phyloP scores from a whole-genome alignment of 1,139 yeast species.

The Pichiaceae sp. region DNA sequence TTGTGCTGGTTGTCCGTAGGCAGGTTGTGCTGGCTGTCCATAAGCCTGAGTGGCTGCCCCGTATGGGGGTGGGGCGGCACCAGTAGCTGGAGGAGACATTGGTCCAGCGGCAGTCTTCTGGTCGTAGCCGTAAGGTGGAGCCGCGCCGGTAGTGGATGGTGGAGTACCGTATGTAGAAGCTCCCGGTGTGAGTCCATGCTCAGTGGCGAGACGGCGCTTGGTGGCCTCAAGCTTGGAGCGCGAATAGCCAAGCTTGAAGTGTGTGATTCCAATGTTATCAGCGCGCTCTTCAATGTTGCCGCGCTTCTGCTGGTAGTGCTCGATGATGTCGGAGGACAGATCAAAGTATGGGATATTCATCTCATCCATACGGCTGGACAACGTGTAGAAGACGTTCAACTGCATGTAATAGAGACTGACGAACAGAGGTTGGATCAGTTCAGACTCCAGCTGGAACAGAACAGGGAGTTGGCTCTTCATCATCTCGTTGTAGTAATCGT shows the following conservation, averaged over 20 bases:
- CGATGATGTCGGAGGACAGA: conserved; percentile 70
- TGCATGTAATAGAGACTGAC: conserved; percentile 96
- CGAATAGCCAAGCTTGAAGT: conserved; percentile 84
- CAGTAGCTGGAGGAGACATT: background rate
- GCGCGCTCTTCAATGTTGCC: conserved; percentile 87
- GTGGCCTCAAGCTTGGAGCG: conserved; percentile 77
- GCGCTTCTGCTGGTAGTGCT: conserved; percentile 70
- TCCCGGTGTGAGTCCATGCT: conserved; percentile 30
- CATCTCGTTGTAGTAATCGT: conserved; percentile 91
- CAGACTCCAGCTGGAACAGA: conserved; percentile 80
- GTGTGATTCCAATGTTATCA: conserved; percentile 80
- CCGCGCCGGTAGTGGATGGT: conserved; percentile 6
- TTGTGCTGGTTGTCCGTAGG: conserved; percentile 2
- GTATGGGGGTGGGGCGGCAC: conserved; percentile 5
- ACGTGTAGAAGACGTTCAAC: conserved; percentile 87
- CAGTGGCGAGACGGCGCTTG: conserved; percentile 58
- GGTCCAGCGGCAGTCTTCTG: background rate
- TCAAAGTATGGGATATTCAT: conserved; percentile 96
- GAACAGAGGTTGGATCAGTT: conserved; percentile 86
- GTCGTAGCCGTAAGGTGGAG: conserved; percentile 20
- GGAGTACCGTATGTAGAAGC: conserved; percentile 8
- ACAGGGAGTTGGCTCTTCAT: conserved; percentile 83
- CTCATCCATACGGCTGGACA: conserved; percentile 86
- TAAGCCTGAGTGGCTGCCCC: background rate
- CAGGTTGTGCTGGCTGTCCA: background rate